Evolutionary conservation across 148 eudicot species (phyloP).

Genomic region (Rhododendron ferrugineum): DNA sequence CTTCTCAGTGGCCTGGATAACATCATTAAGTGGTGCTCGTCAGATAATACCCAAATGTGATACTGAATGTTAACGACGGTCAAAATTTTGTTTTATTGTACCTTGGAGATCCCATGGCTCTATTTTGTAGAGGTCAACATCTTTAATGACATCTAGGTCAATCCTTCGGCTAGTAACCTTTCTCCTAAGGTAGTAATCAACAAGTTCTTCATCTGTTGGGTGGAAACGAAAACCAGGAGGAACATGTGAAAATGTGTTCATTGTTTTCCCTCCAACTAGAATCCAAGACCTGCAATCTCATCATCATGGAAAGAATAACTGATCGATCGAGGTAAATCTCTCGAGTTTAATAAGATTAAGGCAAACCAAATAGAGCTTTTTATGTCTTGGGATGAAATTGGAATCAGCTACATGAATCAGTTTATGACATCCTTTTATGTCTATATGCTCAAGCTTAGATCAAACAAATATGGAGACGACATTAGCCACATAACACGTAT

Average conservation of each 20-base stretch:
- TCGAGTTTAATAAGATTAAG: background rate
- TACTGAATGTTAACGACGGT: background rate
- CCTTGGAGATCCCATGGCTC: slow-evolving; percentile 96
- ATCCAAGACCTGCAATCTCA: slow-evolving; percentile 18
- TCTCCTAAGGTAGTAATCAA: slow-evolving; percentile 74
- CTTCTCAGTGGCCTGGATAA: no score
- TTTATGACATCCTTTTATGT: background rate
- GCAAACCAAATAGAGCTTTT: background rate
- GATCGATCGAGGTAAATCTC: background rate
- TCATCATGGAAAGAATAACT: background rate
- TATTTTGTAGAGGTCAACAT: slow-evolving; percentile 75
- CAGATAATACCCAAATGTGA: background rate
- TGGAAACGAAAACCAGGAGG: slow-evolving; percentile 89
- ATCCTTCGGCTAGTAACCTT: slow-evolving; percentile 48
- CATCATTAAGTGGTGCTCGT: background rate
- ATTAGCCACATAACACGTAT: background rate
- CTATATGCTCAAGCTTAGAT: background rate
- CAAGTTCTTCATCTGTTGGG: slow-evolving; percentile 85
- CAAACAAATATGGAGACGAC: background rate
- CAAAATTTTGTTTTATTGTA: slow-evolving; percentile 1
- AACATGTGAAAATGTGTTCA: slow-evolving; percentile 55
- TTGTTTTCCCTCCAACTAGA: slow-evolving; percentile 8
- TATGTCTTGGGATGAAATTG: no score
- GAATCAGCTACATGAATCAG: no score
- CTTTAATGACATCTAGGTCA: slow-evolving; percentile 70